Conservation (phyloP, 2,329 filamentous ascomycete genomes). For the Magnaporthiopsis incrustans region DNA sequence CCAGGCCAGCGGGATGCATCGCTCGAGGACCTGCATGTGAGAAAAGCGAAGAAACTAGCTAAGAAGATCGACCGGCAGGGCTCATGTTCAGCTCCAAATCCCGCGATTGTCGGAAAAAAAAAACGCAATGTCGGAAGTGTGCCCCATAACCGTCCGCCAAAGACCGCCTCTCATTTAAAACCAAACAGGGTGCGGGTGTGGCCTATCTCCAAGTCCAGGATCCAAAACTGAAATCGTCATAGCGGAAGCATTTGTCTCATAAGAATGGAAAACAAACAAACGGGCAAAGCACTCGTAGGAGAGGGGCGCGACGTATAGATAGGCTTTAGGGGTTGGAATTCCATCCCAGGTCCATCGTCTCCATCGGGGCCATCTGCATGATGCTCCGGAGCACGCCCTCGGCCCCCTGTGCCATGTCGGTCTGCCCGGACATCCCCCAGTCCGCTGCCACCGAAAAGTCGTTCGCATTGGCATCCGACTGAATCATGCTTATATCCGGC, state of each 20-base stretch:
- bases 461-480: constrained; percentile 11
- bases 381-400: constrained; percentile 50
- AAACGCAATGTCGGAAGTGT: neutral
- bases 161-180: neutral
- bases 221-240: neutral
- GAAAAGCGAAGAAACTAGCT: neutral
- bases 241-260: too few relatives aligned
- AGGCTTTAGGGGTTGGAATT: constrained; percentile 20
- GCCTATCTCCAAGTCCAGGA: neutral
- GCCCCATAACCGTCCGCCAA: neutral
- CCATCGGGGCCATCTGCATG: constrained; percentile 52
- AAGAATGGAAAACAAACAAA: too few relatives aligned
- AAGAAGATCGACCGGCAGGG: neutral
- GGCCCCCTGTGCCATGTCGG: constrained; percentile 45
- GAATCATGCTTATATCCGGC: constrained; percentile 8
- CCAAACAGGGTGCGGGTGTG: neutral
- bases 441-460: neutral
- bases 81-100: neutral
- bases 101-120: neutral
- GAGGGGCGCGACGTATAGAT: neutral
- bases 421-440: constrained; percentile 9
- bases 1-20: neutral
- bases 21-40: neutral
- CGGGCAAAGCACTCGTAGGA: neutral
- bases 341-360: constrained; percentile 49